Evolutionary conservation across 164 flowering plant species (phyloP).

Genomic region (Buxus sempervirens): DNA sequence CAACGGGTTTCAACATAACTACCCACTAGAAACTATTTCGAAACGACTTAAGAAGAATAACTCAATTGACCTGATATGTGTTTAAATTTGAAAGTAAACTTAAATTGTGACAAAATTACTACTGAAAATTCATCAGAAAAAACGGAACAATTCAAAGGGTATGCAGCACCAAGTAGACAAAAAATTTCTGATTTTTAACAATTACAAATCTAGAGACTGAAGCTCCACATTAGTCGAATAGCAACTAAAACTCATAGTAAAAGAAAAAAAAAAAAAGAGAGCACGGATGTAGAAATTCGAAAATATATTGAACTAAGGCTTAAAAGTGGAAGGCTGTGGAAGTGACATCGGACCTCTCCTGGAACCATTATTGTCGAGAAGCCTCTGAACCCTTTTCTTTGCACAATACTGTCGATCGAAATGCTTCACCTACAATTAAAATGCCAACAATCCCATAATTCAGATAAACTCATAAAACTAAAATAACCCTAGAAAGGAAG

Average conservation of each 20-base stretch:
- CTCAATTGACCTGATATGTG: no score
- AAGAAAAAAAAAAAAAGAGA: background rate
- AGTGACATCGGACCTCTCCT: constrained; percentile 85
- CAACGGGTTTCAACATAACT: background rate
- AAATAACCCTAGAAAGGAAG: background rate
- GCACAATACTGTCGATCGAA: constrained; percentile 75
- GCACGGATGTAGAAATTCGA: background rate
- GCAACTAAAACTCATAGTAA: no score
- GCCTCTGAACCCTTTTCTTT: constrained; percentile 70
- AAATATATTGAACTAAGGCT: constrained; percentile 17
- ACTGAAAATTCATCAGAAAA: background rate
- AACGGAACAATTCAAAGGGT: background rate
- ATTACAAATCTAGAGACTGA: background rate
- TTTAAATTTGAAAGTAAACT: background rate
- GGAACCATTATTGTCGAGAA: constrained; percentile 62
- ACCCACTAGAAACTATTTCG: background rate
- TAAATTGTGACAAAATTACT: background rate
- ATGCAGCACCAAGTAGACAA: background rate
- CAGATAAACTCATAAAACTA: constrained; percentile 6
- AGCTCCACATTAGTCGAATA: no score
- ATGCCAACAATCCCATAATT: background rate
- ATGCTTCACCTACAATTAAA: constrained; percentile 75
- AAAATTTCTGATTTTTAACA: background rate
- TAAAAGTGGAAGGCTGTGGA: constrained; percentile 76
- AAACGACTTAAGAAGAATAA: no score